phyloP scores from a whole-genome alignment of 176 grass and related monocot genomes.

The maize (Zea mays) region Zm-B73-REFERENCE-NAM-5.0 NC_050098.1:171501001-171501500 shows the following conservation, averaged over 20 bases:
- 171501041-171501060: conserved; percentile 34
- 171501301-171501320: conserved; percentile 87
- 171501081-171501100: background rate
- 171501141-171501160: conserved; percentile 18
- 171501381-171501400: conserved; percentile 29
- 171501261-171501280: conserved; percentile 77
- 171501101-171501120: background rate
- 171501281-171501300: conserved; percentile 85
- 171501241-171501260: conserved; percentile 14
- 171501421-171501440: conserved; percentile 21
- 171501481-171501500: conserved; percentile 71
- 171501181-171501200: background rate
- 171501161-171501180: conserved; percentile 2
- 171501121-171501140: background rate
- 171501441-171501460: conserved; percentile 40
- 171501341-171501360: conserved; percentile 79
- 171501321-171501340: conserved; percentile 78
- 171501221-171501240: background rate
- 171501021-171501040: conserved; percentile 92
- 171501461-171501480: conserved; percentile 93
- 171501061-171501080: background rate
- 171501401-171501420: background rate
- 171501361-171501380: conserved; percentile 85
- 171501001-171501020: conserved; percentile 89
- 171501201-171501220: conserved; percentile 19